Base-by-base conservation (phyloP, 495 filamentous ascomycete genomes). In the Chaetomium tenue region DNA sequence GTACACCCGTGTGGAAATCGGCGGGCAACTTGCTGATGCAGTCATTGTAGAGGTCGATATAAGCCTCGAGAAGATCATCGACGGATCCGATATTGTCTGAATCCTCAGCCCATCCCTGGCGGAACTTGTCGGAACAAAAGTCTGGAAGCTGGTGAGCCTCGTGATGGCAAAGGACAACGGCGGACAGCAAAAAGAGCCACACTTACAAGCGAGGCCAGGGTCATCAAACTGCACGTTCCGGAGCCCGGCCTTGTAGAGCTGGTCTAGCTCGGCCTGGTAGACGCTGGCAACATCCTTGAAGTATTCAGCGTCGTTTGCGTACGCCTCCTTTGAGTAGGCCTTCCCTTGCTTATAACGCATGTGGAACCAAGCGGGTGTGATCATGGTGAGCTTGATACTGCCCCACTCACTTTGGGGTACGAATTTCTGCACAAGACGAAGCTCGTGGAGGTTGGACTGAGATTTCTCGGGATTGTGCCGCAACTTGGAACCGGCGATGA, bases 71-170 rank as follows among this genome's bases (percentile, higher is more conserved):
- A 53, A 90, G 82, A 56, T 85, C 82, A 30, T 91, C 87, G 51
- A 78, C 74, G 0, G 73, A 71, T 37, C 77, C 77, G 20, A 73
- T 73, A 60, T 86, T 86, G 48, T 89, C 85, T 48, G 84, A 59
- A 76, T 87, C 80, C 75, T 82, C 75, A 68, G 81, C 77, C 83
- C 87, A 91, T 16, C 88, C 89, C 20, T 79, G 74, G 15, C 89
- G 81, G 84, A 92, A 90, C 72, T 89, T 86, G 53, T 89, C 80
- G 40, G 87, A 89, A 76, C 88, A 91, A 78, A 92, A 92, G 70
- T 92, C 87, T 89, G 44, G 25, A 60, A 25, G 9, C 15, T 26
- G 3, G 39, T 47, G 13, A 63, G 74, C 33, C 22, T 67, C 30
- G 8, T 44, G 33, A 12, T 61, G n/a, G 58, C 52, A 12, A 26